Conservation (phyloP, 495 filamentous ascomycete species). For the Choiromyces venosus region DNA sequence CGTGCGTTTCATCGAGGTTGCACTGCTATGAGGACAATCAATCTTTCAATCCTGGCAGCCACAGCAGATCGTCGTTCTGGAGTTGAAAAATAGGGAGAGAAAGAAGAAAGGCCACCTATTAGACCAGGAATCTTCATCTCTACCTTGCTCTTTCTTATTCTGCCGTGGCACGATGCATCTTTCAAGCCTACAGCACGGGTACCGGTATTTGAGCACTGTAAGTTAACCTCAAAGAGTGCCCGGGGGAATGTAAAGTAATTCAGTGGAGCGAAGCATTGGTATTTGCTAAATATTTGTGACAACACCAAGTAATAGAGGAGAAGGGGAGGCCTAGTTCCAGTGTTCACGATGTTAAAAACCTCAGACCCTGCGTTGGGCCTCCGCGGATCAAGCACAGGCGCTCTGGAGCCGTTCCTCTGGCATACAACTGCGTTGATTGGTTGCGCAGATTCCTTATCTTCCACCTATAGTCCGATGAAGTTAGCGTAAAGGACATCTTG, state of each 20-base stretch:
- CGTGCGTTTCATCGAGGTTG: background rate
- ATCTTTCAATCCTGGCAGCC: background rate
- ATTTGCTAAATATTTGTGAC: background rate
- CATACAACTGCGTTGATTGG: conserved; percentile 18
- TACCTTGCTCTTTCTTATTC: background rate
- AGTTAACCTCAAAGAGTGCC: background rate
- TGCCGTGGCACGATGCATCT: background rate
- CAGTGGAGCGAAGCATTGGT: background rate
- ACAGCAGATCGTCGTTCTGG: background rate
- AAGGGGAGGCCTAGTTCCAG: background rate
- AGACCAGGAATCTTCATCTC: background rate
- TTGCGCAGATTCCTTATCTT: conserved; percentile 32
- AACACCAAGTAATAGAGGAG: background rate
- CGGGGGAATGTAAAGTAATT: background rate
- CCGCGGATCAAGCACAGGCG: background rate
- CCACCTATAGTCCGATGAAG: conserved; percentile 16
- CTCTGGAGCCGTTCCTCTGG: background rate
- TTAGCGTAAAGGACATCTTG: conserved; percentile 34
- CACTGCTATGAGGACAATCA: background rate
- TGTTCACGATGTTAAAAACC: background rate
- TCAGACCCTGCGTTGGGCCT: background rate
- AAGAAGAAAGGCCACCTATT: background rate
- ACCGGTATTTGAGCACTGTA: background rate
- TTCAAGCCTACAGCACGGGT: background rate
- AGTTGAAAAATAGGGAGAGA: background rate